Evolutionary conservation across 1,139 yeast genomes (phyloP).

Genomic region (Yamadazyma mexicana): DNA sequence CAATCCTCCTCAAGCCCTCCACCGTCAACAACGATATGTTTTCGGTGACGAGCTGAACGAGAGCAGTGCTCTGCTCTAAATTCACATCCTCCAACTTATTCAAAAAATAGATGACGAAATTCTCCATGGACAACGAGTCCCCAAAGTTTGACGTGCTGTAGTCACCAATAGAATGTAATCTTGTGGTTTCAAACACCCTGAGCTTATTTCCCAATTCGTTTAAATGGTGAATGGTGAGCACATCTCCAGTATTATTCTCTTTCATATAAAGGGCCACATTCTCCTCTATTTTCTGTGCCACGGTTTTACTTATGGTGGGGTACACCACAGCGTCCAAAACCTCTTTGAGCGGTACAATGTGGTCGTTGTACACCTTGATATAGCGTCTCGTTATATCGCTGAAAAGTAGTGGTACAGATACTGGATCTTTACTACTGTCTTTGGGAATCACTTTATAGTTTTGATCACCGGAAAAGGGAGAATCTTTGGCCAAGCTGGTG

Average conservation of each 20-base stretch:
- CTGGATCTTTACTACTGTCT: constrained; percentile 15
- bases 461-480: constrained; percentile 30
- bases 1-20: constrained; percentile 19
- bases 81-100: constrained; percentile 4
- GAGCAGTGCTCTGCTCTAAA: constrained; percentile 9
- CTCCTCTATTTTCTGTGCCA: constrained; percentile 5
- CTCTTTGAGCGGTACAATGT: constrained; percentile 16
- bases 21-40: constrained; percentile 18
- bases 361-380: constrained; percentile 28
- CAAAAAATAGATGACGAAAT: constrained; percentile 21
- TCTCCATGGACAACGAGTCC: constrained; percentile 21
- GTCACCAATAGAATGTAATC: constrained; percentile 15
- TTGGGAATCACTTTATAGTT: constrained; percentile 23
- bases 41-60: constrained; percentile 19
- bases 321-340: constrained; percentile 7
- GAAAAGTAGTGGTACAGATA: constrained; percentile 25
- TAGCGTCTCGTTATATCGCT: constrained; percentile 31
- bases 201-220: constrained; percentile 17
- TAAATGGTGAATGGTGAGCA: constrained; percentile 8
- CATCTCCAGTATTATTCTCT: neutral
- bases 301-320: constrained; percentile 9
- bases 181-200: constrained; percentile 22
- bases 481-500: constrained; percentile 29
- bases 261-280: constrained; percentile 3
- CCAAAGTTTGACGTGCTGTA: constrained; percentile 12